phyloP scores from a whole-genome alignment of 768 basidiomycete species.

The Lactifluus piperatus region DNA sequence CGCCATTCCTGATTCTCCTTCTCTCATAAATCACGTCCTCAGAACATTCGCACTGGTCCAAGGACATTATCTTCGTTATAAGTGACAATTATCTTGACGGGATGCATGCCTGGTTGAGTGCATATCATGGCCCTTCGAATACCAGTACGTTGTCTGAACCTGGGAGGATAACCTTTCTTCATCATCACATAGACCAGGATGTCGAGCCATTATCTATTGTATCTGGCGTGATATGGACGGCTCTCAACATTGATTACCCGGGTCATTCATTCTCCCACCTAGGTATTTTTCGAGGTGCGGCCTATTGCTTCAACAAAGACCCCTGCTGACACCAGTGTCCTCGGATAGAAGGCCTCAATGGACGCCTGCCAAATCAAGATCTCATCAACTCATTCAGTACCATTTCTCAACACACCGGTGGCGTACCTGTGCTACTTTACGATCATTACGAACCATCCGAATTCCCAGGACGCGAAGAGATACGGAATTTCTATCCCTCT shows the following conservation, averaged over 20 bases:
- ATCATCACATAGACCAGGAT: conserved; percentile 43
- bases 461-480: conserved; percentile 25
- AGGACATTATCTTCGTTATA: conserved; percentile 85
- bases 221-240: conserved; percentile 93
- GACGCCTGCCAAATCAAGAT: conserved; percentile 93
- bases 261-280: conserved; percentile 95
- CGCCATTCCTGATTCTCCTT: neutral
- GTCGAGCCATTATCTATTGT: conserved; percentile 52
- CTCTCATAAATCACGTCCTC: neutral
- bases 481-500: conserved; percentile 28
- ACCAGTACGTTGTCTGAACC: conserved; percentile 41
- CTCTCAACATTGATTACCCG: conserved; percentile 89
- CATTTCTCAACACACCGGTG: conserved; percentile 64
- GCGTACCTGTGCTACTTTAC: conserved; percentile 74
- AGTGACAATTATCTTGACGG: conserved; percentile 87
- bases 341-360: conserved; percentile 81
- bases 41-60: conserved; percentile 92
- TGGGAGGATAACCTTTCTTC: neutral
- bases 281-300: conserved; percentile 86
- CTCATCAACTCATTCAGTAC: conserved; percentile 72
- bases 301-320: neutral
- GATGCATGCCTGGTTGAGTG: conserved; percentile 84
- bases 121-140: conserved; percentile 67
- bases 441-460: conserved; percentile 56
- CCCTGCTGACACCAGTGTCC: neutral